A percentile compares a stretch with the other conserved stretches of the same genome.
Conservation (phyloP, 2,329 filamentous ascomycete species). For the Coniella vitis region DNA sequence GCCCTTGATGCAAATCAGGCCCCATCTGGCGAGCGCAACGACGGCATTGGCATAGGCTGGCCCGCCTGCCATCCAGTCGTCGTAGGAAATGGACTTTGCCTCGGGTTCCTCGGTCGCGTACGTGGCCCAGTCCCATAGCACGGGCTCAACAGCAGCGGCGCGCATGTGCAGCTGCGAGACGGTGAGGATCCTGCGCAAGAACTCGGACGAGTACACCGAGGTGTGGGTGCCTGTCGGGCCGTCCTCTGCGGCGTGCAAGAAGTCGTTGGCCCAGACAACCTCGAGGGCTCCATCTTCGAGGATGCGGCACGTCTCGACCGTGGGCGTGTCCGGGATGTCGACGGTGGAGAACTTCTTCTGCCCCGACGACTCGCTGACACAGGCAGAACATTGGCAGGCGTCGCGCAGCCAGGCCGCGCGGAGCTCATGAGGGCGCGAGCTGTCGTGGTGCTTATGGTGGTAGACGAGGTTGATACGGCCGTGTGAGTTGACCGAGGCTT, state of each 20-base stretch:
- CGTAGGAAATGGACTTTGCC: constrained; percentile 52
- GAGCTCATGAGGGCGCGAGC: not conserved
- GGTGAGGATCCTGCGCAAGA: constrained; percentile 22
- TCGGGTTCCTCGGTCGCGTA: constrained; percentile 38
- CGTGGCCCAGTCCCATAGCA: constrained; percentile 33
- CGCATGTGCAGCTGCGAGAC: constrained; percentile 26
- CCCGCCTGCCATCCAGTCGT: constrained; percentile 61
- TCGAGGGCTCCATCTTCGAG: constrained; percentile 38
- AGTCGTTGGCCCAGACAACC: constrained; percentile 53
- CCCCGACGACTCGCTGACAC: constrained; percentile 51
- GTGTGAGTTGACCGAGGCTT: no score
- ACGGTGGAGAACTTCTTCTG: constrained; percentile 47
- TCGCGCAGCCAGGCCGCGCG: constrained; percentile 40
- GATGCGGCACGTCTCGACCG: constrained; percentile 25
- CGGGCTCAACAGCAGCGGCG: no score
- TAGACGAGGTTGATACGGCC: no score
- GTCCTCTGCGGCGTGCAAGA: constrained; percentile 28
- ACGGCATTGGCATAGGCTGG: constrained; percentile 55
- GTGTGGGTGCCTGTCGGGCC: constrained; percentile 22
- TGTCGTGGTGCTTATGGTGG: not conserved
- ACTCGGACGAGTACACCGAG: constrained; percentile 27
- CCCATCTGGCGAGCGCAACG: constrained; percentile 54
- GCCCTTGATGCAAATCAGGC: constrained; percentile 68
- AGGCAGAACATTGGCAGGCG: constrained; percentile 44
- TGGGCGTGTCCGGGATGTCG: constrained; percentile 31